Evolutionary conservation across 2,329 filamentous ascomycete genomes (phyloP).

Genomic region (Aulographum hederae): DNA sequence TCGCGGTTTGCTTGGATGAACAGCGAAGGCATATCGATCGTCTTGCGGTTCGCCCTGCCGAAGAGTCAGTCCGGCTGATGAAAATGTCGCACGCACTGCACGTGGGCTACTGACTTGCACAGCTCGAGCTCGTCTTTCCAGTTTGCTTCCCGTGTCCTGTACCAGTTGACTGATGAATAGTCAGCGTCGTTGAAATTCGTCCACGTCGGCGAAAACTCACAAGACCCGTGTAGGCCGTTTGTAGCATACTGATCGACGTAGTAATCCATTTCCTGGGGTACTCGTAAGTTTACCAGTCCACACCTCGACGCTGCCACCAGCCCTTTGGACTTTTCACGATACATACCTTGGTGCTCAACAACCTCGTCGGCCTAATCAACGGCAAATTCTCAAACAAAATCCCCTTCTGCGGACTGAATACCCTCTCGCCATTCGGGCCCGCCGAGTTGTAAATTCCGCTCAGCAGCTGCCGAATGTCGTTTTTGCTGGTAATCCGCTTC

Average conservation of each 20-base stretch:
- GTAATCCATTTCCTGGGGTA: constrained; percentile 45
- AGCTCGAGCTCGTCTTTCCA: constrained; percentile 50
- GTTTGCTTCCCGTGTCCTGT: constrained; percentile 56
- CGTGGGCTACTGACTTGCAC: too few relatives aligned
- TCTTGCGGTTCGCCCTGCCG: constrained; percentile 13
- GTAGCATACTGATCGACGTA: constrained; percentile 57
- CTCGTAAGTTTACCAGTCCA: constrained; percentile 6
- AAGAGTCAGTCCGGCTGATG: neutral
- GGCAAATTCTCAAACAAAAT: constrained; percentile 44
- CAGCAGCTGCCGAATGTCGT: constrained; percentile 52
- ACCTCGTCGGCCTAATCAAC: constrained; percentile 34
- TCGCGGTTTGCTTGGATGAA: constrained; percentile 61
- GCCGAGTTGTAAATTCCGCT: constrained; percentile 51
- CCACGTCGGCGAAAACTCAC: too few relatives aligned
- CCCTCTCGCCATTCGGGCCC: constrained; percentile 34
- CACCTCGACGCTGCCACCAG: constrained; percentile 1
- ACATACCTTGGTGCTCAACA: constrained; percentile 43
- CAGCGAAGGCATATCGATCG: constrained; percentile 35
- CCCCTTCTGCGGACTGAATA: constrained; percentile 43
- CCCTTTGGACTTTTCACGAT: too few relatives aligned
- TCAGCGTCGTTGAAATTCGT: too few relatives aligned
- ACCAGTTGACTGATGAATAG: constrained; percentile 54
- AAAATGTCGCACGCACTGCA: too few relatives aligned
- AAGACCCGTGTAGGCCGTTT: constrained; percentile 57
- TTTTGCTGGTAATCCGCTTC: constrained; percentile 29